Evolutionary conservation across 495 filamentous ascomycete species (phyloP), one percentile per base, ranked within the genome.

Genomic region (Podospora anserina): DNA sequence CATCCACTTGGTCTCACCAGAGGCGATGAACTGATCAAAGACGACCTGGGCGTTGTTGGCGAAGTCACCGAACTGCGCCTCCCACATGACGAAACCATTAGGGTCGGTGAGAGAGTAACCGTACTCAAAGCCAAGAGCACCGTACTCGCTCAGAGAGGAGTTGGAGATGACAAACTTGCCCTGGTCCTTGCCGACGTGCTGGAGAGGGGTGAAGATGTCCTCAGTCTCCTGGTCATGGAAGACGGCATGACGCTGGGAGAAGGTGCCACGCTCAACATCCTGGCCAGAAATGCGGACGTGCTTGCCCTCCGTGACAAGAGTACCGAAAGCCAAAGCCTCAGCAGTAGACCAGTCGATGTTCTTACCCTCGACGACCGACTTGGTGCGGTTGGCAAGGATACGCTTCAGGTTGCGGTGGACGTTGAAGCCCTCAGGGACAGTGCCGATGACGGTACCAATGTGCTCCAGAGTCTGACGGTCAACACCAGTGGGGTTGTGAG

Each of bases 41-140:
- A 99, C 96, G 79, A 93, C 97, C 80, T 99, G 95, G 58, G 94
- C 92, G 80, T 97, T 98, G 87, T 99, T 99, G 84, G 94, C 95
- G 72, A 99, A 99, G 81, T 99, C 95, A 83, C 95, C 95, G 78
- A 99, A 99, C 82, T 99, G 95, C 39, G 95, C 95, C 81, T 99
- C 95, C 95, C 95, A 99, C 87, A 99, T 94, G 69, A 98, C 93
- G 32, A 99, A 87, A 55, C 94, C 95, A 78, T 97, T 94, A 54
- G 95, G 95, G 58, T 96, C 97, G 66, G 92, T 96, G 60, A 99
- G 81, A 9, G 96, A 98, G 83, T 99, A 99, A 74, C 95, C 95
- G 75, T 99, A 99, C 79, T 99, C 95, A 77, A 99, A 99, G 68
- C 95, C 95, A 71, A 99, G 91, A 73, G 86, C 90, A 76, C 95